Evolutionary conservation across 2,329 filamentous ascomycete genomes (phyloP).

Genomic region (Ophiognomonia clavigignenti-juglandacearum): DNA sequence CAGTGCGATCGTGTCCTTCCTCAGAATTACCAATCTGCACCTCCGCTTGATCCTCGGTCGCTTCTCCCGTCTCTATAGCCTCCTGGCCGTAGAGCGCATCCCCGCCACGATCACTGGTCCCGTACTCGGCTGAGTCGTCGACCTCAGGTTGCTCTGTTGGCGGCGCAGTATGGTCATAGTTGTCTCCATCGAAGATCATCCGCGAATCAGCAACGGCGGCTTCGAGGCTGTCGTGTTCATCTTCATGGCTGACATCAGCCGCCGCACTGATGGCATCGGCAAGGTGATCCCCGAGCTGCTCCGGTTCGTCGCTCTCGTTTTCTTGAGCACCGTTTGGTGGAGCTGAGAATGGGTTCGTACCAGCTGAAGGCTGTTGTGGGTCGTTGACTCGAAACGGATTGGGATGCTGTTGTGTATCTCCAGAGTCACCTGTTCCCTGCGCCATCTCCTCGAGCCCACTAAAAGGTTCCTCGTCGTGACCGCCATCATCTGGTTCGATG

Average conservation of each 20-base stretch:
- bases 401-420: constrained; percentile 1
- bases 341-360: no score
- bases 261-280: not conserved
- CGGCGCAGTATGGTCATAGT: not conserved
- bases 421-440: not conserved
- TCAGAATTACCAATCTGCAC: not conserved
- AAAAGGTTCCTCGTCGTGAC: not conserved
- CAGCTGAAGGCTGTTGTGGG: no score
- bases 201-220: not conserved
- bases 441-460: not conserved
- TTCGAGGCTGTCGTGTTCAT: not conserved
- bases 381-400: constrained; percentile 6
- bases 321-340: no score
- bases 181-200: not conserved
- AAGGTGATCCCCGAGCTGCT: not conserved
- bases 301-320: no score
- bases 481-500: constrained; percentile 1
- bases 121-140: not conserved
- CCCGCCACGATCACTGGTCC: not conserved
- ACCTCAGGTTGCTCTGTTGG: not conserved
- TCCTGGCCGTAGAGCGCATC: not conserved
- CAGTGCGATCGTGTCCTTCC: constrained; percentile 4
- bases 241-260: not conserved
- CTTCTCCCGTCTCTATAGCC: not conserved
- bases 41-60: not conserved